These are phyloP conservation scores for Saksenaea oblongispora DNA, from an alignment of 371 early-diverging fungal genomes.

Conservation along the genomic window DNA sequence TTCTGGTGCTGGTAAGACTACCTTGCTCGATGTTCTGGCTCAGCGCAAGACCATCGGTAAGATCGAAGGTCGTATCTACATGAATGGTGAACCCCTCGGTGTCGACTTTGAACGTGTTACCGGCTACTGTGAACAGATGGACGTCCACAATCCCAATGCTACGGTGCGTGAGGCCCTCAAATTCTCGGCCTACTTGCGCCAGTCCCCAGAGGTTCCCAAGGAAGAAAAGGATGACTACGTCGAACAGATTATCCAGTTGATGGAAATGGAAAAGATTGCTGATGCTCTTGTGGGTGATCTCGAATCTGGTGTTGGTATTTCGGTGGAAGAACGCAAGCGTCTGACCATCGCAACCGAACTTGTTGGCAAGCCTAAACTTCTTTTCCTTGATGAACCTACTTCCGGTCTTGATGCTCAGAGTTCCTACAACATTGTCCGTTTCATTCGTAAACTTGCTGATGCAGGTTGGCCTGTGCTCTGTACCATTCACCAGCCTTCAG, in stretches of 20 bases:
- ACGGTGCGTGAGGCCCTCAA: constrained; percentile 72
- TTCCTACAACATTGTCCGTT: constrained; percentile 73
- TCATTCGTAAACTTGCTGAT: constrained; percentile 73
- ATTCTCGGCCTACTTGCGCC: constrained; percentile 74
- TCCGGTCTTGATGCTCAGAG: constrained; percentile 74
- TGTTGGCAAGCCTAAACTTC: constrained; percentile 73
- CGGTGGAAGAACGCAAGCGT: constrained; percentile 68
- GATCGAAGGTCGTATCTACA: constrained; percentile 69
- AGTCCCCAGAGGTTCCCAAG: constrained; percentile 59
- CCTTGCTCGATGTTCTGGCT: constrained; percentile 82
- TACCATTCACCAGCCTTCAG: constrained; percentile 89
- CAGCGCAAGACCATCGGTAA: constrained; percentile 80
- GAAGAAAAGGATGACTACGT: constrained; percentile 69
- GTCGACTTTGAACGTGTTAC: constrained; percentile 71
- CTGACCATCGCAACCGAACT: constrained; percentile 73
- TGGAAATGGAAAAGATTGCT: constrained; percentile 66
- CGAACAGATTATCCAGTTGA: constrained; percentile 66
- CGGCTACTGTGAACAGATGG: constrained; percentile 85
- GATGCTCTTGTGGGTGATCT: constrained; percentile 64
- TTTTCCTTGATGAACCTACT: constrained; percentile 89
- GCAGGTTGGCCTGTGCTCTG: constrained; percentile 72
- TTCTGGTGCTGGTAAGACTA: constrained; percentile 90
- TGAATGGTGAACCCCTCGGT: constrained; percentile 60
- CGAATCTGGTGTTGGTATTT: constrained; percentile 62
- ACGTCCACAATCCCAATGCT: constrained; percentile 69